Conservation (phyloP, 345 rosid genomes). For the Salix viminalis region DNA sequence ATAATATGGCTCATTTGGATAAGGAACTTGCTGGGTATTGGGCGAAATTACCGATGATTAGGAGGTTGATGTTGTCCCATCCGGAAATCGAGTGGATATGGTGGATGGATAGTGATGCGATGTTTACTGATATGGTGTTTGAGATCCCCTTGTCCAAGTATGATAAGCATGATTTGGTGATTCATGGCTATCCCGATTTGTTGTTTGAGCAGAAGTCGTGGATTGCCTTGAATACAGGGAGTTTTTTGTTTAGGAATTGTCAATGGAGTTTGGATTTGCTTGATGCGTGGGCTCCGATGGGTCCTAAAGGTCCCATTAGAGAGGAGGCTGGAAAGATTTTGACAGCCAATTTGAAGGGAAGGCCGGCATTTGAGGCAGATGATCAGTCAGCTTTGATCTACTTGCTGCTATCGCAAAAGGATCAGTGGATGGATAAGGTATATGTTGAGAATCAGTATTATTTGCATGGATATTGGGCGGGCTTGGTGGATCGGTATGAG, state of each 20-base stretch:
- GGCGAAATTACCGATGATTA: conserved; percentile 86
- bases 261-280: conserved; percentile 94
- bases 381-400: conserved; percentile 95
- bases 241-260: conserved; percentile 84
- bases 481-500: conserved; percentile 84
- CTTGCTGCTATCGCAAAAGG: conserved; percentile 72
- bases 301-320: conserved; percentile 75
- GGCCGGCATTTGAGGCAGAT: conserved; percentile 89
- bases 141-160: conserved; percentile 65
- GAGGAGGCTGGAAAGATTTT: conserved; percentile 91
- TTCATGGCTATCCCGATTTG: conserved; percentile 90
- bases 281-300: conserved; percentile 96
- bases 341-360: conserved; percentile 75
- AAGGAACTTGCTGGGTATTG: conserved; percentile 90
- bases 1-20: conserved; percentile 95
- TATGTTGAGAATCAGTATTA: conserved; percentile 85
- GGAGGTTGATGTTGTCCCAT: conserved; percentile 84
- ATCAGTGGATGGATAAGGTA: conserved; percentile 80
- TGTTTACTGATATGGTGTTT: conserved; percentile 93
- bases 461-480: conserved; percentile 92
- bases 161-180: conserved; percentile 63
- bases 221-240: conserved; percentile 95
- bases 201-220: conserved; percentile 78
- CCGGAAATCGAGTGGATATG: conserved; percentile 95
- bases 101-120: conserved; percentile 99